These are phyloP conservation scores for Pelargonium cotyledonis DNA, from an alignment of 441 rosid species.

Conservation along the genomic window DNA sequence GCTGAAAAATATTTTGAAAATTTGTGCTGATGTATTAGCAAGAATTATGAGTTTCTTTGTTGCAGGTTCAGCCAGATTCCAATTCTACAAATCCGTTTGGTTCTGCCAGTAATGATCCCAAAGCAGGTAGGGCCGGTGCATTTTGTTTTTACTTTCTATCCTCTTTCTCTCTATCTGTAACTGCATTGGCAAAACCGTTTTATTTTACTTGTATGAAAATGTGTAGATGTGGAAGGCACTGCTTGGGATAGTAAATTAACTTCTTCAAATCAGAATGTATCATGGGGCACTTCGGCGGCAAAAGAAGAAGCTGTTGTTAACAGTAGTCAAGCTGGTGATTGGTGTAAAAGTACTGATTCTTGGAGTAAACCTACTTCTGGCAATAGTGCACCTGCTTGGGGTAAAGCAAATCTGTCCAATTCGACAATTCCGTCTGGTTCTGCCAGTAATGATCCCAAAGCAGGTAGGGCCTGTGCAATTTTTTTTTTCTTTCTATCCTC, in stretches of 20 bases:
- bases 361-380: constrained; percentile 47
- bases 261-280: constrained; percentile 29
- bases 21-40: neutral
- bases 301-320: constrained; percentile 30
- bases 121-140: constrained; percentile 28
- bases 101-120: constrained; percentile 21
- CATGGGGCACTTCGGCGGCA: constrained; percentile 48
- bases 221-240: constrained; percentile 28
- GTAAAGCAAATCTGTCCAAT: constrained; percentile 28
- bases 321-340: constrained; percentile 32
- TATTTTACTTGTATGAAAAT: neutral
- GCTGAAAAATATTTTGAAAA: neutral
- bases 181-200: too few relatives aligned
- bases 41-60: constrained; percentile 9
- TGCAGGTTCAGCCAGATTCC: constrained; percentile 30
- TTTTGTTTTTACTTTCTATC: too few relatives aligned
- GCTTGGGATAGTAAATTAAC: constrained; percentile 43
- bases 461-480: constrained; percentile 24
- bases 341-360: constrained; percentile 32
- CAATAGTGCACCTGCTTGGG: constrained; percentile 34
- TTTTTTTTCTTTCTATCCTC: neutral
- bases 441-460: constrained; percentile 23
- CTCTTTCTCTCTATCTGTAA: too few relatives aligned
- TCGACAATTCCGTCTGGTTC: constrained; percentile 15
- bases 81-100: constrained; percentile 16